A percentile compares a stretch with the other conserved stretches of the same genome.
These are phyloP conservation scores for Globisporangium recalcitrans DNA, from an alignment of 352 stramenopile genomes.

Conservation along the genomic window DNA sequence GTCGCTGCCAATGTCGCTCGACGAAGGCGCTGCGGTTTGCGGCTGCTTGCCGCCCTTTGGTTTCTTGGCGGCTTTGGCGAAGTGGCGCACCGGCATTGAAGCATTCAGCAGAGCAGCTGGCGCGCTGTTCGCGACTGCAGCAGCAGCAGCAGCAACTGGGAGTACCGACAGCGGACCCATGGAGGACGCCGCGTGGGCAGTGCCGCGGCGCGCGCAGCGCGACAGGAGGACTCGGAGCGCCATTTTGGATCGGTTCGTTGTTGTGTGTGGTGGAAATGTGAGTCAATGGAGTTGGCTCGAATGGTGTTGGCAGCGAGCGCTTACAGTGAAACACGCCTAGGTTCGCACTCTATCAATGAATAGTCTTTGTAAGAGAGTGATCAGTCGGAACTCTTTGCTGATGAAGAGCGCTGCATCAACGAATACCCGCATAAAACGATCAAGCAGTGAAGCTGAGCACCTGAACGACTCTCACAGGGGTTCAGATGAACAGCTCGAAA, in stretches of 20 bases:
- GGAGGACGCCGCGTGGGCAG: not conserved
- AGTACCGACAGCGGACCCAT: conserved; percentile 2
- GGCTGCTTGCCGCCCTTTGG: conserved; percentile 35
- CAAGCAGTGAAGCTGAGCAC: not conserved
- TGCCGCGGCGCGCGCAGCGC: conserved; percentile 1
- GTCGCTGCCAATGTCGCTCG: not conserved
- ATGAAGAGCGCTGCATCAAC: not conserved
- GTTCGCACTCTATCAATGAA: not conserved
- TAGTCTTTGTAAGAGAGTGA: not conserved
- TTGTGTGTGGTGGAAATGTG: conserved; percentile 10
- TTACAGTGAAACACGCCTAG: too few relatives aligned
- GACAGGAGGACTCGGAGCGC: conserved; percentile 16
- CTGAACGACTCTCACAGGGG: not conserved
- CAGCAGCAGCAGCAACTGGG: conserved; percentile 5
- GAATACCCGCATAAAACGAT: not conserved
- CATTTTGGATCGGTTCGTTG: conserved; percentile 2
- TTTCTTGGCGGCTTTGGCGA: conserved; percentile 68
- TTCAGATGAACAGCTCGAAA: not conserved
- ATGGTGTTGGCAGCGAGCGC: not conserved
- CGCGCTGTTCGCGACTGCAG: conserved; percentile 9
- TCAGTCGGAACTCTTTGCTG: not conserved
- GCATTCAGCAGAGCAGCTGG: conserved; percentile 4
- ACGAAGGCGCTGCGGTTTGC: conserved; percentile 5
- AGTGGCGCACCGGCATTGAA: conserved; percentile 29
- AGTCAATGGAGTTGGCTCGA: conserved; percentile 1